phyloP scores from a whole-genome alignment of 768 basidiomycete genomes.

The Multifurca ochricompacta region DNA sequence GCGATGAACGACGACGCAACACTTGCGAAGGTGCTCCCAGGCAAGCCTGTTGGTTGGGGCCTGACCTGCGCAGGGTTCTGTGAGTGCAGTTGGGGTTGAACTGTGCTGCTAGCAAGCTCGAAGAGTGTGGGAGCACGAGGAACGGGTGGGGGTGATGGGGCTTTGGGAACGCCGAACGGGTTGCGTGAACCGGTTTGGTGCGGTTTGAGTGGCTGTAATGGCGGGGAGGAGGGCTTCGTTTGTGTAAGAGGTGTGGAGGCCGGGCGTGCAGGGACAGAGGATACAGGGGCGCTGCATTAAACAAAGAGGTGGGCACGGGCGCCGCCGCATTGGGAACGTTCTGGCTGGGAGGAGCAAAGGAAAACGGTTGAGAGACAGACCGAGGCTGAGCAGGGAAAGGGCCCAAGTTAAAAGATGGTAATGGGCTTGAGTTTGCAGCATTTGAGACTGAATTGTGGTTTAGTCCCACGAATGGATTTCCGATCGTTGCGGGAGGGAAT shows the following conservation, averaged over 20 bases:
- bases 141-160: conserved; percentile 47
- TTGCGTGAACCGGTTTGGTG: conserved; percentile 94
- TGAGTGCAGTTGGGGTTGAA: neutral
- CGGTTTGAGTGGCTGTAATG: conserved; percentile 61
- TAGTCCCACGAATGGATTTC: conserved; percentile 7
- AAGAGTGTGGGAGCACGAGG: conserved; percentile 76
- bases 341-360: conserved; percentile 4
- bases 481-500: conserved; percentile 3
- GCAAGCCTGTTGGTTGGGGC: conserved; percentile 16
- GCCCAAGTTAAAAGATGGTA: neutral
- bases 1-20: conserved; percentile 70
- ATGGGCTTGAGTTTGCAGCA: neutral
- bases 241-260: conserved; percentile 64
- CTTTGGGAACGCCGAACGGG: conserved; percentile 78
- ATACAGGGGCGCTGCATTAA: conserved; percentile 16
- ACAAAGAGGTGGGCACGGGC: conserved; percentile 19
- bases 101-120: conserved; percentile 58
- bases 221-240: conserved; percentile 33
- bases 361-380: conserved; percentile 5
- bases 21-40: conserved; percentile 41
- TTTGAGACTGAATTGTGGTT: neutral
- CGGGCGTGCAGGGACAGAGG: conserved; percentile 43
- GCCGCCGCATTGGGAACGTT: conserved; percentile 3
- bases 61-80: conserved; percentile 16
- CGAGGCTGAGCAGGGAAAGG: conserved; percentile 4